Evolutionary conservation across 2,329 filamentous ascomycete genomes (phyloP), one percentile per base, ranked within the genome.

Genomic region (Phialophora verrucosa): DNA sequence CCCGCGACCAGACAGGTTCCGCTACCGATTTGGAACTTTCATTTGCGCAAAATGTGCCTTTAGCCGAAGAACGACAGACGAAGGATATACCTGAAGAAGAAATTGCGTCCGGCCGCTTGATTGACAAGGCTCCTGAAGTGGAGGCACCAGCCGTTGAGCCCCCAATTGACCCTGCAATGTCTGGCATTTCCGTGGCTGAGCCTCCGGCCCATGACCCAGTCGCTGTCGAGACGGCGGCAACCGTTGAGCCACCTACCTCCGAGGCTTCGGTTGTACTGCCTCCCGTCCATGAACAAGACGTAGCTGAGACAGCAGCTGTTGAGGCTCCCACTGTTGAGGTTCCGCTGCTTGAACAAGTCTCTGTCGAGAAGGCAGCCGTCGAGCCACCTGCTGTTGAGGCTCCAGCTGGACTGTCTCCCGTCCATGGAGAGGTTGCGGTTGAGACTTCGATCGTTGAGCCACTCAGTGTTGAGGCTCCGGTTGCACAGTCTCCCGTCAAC

Each of bases 251-350:
- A 4, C 27, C 51, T 1, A n/a, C 14, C 27, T 11, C 25, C 49
- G 53, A 66, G 20, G 10, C 49, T 49, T 10, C 53, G 8, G 35
- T 47, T 53, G 49, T 54, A 8, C 57, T 47, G 32, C 35, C 59
- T 56, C 51, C 14, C 23, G 51, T 27, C 27, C 23, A 32, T 20
- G 47, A 51, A 17, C 20, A 23, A 8, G 23, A 10, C 44, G 12
- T 17, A 17, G 17, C 23, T 49, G 44, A 25, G 17, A 23, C 44
- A 8, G 17, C 6, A 11, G 23, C 23, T 25, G n/a, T 23, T 23
- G 44, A 49, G 44, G 1, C 44, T 6, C 23, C 44, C 23, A 11
- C 23, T n/a, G 23, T 49, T 23, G 44, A 49, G 44, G 44, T 12
- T 7, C 44, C 44, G 17, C 8, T 49, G 14, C 11, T 12, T 25